Evolutionary conservation across 768 basidiomycete genomes (phyloP), one percentile per base, ranked within the genome.

Genomic region (Exidia glandulosa): DNA sequence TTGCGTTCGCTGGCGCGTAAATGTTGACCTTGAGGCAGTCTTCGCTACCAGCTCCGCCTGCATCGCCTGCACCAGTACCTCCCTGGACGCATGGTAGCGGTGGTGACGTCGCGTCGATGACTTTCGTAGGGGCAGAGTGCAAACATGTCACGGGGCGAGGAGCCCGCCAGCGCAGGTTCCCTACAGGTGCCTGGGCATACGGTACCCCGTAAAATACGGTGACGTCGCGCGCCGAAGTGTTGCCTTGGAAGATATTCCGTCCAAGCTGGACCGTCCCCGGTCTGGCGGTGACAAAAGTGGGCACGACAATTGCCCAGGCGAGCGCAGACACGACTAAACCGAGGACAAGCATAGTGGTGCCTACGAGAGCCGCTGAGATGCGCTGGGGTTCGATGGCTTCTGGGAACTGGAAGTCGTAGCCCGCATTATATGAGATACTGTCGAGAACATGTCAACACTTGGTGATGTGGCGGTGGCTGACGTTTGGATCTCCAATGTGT

Each of bases 21-120:
- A 87, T 75, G 66, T 86, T 84, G n/a, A 85, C 71, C 55, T 85
- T 85, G 33, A 86, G 68, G 63, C 83, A 86, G 62, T 86, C 84
- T 69, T 86, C 84, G 47, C 78, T 80, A 12, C 85, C 84, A 13
- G 82, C 81, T 31, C 84, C 83, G 55, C 84, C 83, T 27, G 79
- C 75, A 64, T 83, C 83, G 9, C 79, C 80, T 23, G 52, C 66
- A 60, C 79, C 77, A 0, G 73, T 81, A 14, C 75, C 76, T 5
- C 81, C 83, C 68, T 86, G 85, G 36, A 86, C 68, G 62, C 84
- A 85, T 19, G 41, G 41, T 45, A 45, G 19, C 19, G 41, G 41
- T 19, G 41, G 41, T 6, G 41, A 45, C 41, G 41, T 45, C 23
- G 10, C 41, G 41, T 45, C 41, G 16, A 45, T 23, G 6, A 45